Evolutionary conservation across 371 early-diverging fungal genomes (phyloP), one percentile per base, ranked within the genome.

Genomic region (Saksenaea vasiformis): DNA sequence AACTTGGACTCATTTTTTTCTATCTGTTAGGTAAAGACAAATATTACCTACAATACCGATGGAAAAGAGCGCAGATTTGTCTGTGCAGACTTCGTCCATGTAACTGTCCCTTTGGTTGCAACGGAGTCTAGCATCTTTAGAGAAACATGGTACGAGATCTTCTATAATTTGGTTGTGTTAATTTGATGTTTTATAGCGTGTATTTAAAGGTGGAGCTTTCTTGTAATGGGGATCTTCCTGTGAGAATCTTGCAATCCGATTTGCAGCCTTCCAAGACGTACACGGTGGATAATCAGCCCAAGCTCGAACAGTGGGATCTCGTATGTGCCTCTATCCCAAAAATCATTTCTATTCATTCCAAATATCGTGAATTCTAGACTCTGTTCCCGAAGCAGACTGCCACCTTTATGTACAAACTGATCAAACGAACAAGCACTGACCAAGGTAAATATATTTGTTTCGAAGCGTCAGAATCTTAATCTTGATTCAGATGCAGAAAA

Each of bases 391-490:
- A 79, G 39, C 88, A 87, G 61, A 76, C 78, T 0, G 80, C 87
- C 0, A 81, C 84, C 3, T 88, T 87, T 74, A 79, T 88, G 19
- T 88, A 87, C 58, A 88, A 83, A 62, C 65, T 88, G n/a, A 70
- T 83, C 5, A 84, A 83, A 43, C 75, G 77, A 56, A 67, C 54
- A 58, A 27, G 41, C 51, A 39, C 27, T 31, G 54, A 62, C 1
- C 37, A 54, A 53, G 54, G 64, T 19, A 22, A 44, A 7, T n/a
- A n/a, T n/a, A 22, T 38, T n/a, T 47, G 3, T 9, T n/a, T 19
- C 3, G 0, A 47, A 10, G 10, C 22, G 5, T 5, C 51, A 47
- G 2, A 7, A 1, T 47, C 10, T 47, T 10, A 19, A 17, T 38
- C 17, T 1, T 51, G n/a, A 2, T 9, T 11, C 34, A 64, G 24